These are phyloP conservation scores for Yarrowia sp. DNA, from an alignment of 805 yeast species.

Conservation along the genomic window DNA sequence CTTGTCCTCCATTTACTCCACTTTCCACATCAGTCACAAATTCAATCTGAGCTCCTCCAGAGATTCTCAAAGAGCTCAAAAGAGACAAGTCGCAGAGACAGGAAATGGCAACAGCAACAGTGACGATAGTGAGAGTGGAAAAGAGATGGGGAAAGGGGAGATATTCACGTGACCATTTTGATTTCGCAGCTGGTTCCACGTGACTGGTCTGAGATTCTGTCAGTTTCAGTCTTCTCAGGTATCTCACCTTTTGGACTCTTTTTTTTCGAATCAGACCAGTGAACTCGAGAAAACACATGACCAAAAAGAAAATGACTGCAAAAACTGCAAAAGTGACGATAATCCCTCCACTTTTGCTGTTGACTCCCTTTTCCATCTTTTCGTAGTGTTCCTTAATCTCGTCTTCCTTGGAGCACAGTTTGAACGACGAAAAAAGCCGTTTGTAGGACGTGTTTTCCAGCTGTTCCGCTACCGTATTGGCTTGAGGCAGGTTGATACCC, in stretches of 20 bases:
- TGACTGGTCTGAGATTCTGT: background rate
- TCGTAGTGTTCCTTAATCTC: background rate
- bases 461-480: background rate
- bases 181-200: background rate
- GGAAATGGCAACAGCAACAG: background rate
- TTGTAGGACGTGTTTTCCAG: background rate
- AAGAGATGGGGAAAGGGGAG: background rate
- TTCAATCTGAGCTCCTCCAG: constrained; percentile 3
- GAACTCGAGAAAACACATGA: background rate
- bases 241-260: background rate
- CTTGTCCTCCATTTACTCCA: background rate
- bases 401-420: background rate
- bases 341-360: background rate
- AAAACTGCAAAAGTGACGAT: background rate
- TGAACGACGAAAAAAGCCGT: background rate
- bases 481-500: background rate
- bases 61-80: background rate
- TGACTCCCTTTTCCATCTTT: background rate
- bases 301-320: background rate
- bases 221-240: background rate
- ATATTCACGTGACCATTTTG: background rate
- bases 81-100: background rate
- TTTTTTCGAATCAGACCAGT: background rate
- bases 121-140: background rate
- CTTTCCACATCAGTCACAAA: background rate